Evolutionary conservation across 371 early-diverging fungal genomes (phyloP).

Genomic region (Syncephalis plumigaleata): DNA sequence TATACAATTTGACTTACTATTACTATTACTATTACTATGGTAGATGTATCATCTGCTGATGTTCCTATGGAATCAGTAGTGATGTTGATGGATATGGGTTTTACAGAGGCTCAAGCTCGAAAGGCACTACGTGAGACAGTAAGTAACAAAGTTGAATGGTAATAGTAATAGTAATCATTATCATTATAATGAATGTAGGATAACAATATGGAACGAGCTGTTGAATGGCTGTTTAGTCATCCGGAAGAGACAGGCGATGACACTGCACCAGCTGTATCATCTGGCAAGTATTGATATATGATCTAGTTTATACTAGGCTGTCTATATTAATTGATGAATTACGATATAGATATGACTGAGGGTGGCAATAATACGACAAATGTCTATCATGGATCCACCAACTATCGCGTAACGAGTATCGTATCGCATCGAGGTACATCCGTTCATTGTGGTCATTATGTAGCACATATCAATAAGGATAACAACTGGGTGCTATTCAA

Average conservation of each 20-base stretch:
- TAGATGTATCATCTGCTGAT: too few species aligned
- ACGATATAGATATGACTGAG: too few species aligned
- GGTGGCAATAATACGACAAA: too few species aligned
- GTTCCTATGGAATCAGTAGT: slow-evolving; percentile 17
- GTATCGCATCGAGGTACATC: slow-evolving; percentile 96
- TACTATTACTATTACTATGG: background rate
- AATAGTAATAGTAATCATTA: background rate
- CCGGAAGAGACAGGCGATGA: slow-evolving; percentile 44
- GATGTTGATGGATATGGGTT: slow-evolving; percentile 82
- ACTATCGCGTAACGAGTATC: slow-evolving; percentile 61
- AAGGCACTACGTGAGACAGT: slow-evolving; percentile 71
- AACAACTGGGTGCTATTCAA: slow-evolving; percentile 80
- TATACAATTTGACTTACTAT: too few species aligned
- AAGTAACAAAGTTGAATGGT: slow-evolving; percentile 7
- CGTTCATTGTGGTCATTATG: slow-evolving; percentile 92
- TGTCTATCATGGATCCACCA: slow-evolving; percentile 7
- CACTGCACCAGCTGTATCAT: too few species aligned
- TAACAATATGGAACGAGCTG: slow-evolving; percentile 73
- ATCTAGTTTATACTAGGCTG: too few species aligned
- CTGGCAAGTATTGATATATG: too few species aligned
- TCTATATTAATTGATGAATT: too few species aligned
- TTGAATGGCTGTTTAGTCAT: slow-evolving; percentile 89
- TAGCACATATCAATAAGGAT: slow-evolving; percentile 59
- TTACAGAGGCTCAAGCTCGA: slow-evolving; percentile 57
- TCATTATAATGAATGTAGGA: slow-evolving; percentile 18